These are phyloP conservation scores for Ustilago tritici DNA, from an alignment of 1,284 basidiomycete genomes.

Conservation along the genomic window DNA sequence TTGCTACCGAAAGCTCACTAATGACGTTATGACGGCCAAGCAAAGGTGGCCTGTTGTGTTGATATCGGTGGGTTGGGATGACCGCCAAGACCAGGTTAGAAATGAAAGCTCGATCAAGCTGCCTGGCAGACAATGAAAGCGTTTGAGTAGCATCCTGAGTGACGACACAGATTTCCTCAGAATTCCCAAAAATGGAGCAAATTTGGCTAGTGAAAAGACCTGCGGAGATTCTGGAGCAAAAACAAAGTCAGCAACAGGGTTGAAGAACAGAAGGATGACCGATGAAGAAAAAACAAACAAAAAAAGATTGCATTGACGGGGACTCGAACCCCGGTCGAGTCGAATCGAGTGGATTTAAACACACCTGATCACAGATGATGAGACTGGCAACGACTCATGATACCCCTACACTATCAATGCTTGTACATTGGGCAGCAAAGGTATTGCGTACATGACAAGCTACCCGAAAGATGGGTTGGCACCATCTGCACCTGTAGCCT, in stretches of 20 bases:
- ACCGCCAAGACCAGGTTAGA: slow-evolving; percentile 21
- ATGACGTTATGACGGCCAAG: neutral
- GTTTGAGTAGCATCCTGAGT: slow-evolving; percentile 9
- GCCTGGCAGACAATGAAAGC: slow-evolving; percentile 5
- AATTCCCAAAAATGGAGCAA: slow-evolving; percentile 10
- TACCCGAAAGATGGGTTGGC: neutral
- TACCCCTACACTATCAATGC: slow-evolving; percentile 57
- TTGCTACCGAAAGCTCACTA: too few species aligned
- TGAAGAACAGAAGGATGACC: neutral
- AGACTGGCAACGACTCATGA: slow-evolving; percentile 32
- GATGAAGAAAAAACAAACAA: neutral
- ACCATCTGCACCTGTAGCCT: too few species aligned
- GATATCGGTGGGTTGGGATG: neutral
- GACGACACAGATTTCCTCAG: slow-evolving; percentile 4
- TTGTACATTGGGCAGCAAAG: neutral
- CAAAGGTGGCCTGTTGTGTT: neutral
- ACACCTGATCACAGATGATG: slow-evolving; percentile 7
- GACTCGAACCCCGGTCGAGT: slow-evolving; percentile 61
- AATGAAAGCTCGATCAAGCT: slow-evolving; percentile 12
- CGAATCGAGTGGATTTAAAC: slow-evolving; percentile 33
- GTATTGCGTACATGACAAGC: neutral
- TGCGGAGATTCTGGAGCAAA: slow-evolving; percentile 8
- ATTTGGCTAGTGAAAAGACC: neutral
- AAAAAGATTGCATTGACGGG: slow-evolving; percentile 54
- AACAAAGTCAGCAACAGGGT: too few species aligned